These are phyloP conservation scores for Kappamyces sp. DNA, from an alignment of 192 early-diverging fungal species.

Conservation along the genomic window DNA sequence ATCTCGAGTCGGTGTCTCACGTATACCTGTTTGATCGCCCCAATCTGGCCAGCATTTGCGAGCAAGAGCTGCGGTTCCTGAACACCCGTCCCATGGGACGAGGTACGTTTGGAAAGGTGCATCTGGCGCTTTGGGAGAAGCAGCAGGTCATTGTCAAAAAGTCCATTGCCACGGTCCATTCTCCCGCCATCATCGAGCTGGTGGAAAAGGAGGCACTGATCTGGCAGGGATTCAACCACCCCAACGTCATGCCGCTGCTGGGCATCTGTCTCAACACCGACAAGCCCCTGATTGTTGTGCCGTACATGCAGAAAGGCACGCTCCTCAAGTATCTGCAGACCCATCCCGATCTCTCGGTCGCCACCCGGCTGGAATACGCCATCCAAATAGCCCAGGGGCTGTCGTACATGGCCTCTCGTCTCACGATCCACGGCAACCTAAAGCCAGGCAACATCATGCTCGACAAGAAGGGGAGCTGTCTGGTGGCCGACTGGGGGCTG, in stretches of 20 bases:
- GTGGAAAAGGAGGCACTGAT: conserved; percentile 7
- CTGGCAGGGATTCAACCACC: conserved; percentile 33
- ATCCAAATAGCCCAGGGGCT: conserved; percentile 34
- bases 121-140: no score
- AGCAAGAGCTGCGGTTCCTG: no score
- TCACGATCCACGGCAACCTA: conserved; percentile 25
- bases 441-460: conserved; percentile 34
- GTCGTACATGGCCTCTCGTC: conserved; percentile 27
- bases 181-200: no score
- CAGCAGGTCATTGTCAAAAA: no score
- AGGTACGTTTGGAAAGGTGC: no score
- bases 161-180: no score
- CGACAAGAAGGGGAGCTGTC: not conserved
- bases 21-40: no score
- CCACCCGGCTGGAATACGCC: conserved; percentile 14
- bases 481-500: conserved; percentile 13
- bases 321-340: conserved; percentile 24
- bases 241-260: conserved; percentile 33
- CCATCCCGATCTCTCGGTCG: conserved; percentile 4
- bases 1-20: no score
- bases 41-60: no score
- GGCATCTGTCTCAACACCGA: conserved; percentile 32
- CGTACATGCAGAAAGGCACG: conserved; percentile 29
- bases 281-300: conserved; percentile 36
- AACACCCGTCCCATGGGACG: no score